Conservation (phyloP, 257 asterid genomes). For the Osmanthus fragrans region DNA sequence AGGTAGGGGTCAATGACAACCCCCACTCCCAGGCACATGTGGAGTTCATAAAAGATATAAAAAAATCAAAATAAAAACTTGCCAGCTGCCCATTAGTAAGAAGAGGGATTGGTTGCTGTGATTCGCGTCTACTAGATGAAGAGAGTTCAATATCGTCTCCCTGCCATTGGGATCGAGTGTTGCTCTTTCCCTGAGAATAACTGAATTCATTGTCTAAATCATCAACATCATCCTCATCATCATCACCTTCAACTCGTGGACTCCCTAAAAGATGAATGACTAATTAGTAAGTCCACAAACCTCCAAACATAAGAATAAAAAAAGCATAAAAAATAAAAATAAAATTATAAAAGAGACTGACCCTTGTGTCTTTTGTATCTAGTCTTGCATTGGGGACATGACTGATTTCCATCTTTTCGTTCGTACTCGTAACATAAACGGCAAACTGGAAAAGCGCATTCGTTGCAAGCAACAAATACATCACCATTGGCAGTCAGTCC, state of each 20-base stretch:
- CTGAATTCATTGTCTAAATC: constrained; percentile 64
- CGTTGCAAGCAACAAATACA: constrained; percentile 86
- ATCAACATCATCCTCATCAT: constrained; percentile 67
- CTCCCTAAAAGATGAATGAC: constrained; percentile 59
- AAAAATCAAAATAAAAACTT: constrained; percentile 30
- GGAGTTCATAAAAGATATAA: not conserved
- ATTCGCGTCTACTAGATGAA: constrained; percentile 78
- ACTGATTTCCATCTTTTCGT: constrained; percentile 86
- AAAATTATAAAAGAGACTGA: constrained; percentile 30
- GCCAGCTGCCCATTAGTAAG: constrained; percentile 85
- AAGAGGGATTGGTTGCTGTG: constrained; percentile 84
- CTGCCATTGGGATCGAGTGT: constrained; percentile 77
- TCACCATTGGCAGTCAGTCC: constrained; percentile 69
- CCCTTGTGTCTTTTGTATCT: constrained; percentile 86
- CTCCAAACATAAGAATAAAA: constrained; percentile 12
- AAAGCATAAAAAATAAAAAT: constrained; percentile 21
- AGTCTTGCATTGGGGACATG: constrained; percentile 91
- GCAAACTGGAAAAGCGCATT: constrained; percentile 93
- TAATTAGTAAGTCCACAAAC: constrained; percentile 13
- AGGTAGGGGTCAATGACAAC: not conserved
- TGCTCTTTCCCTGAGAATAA: constrained; percentile 62
- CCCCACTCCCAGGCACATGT: not conserved
- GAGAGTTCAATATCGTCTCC: constrained; percentile 79
- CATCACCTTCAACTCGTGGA: constrained; percentile 92
- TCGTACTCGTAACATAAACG: constrained; percentile 92